phyloP scores from a whole-genome alignment of 495 filamentous ascomycete species.

The Neurospora pannonica region DNA sequence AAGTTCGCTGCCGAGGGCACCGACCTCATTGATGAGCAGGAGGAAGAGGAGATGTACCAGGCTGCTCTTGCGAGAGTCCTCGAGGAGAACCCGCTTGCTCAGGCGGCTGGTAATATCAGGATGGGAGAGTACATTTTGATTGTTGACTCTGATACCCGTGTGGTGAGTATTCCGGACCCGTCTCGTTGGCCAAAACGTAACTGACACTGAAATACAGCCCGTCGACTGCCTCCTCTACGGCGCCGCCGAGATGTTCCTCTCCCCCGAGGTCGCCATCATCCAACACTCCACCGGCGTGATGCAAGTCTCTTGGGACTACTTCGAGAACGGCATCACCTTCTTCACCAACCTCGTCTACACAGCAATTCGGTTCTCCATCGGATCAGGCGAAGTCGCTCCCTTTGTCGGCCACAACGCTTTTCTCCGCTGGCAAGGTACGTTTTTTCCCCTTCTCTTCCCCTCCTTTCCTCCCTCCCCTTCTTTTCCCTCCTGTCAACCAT shows the following conservation, averaged over 20 bases:
- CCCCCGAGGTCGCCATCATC: conserved; percentile 54
- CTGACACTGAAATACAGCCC: conserved; percentile 14
- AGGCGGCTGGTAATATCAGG: conserved; percentile 65
- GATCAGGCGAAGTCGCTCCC: conserved; percentile 67
- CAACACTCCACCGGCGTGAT: conserved; percentile 34
- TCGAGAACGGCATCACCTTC: conserved; percentile 64
- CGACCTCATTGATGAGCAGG: conserved; percentile 49
- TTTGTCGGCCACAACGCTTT: conserved; percentile 67
- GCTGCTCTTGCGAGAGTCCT: conserved; percentile 52
- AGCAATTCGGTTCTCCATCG: conserved; percentile 60
- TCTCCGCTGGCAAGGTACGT: conserved; percentile 47
- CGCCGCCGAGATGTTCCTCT: conserved; percentile 63
- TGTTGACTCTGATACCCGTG: conserved; percentile 65
- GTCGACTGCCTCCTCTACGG: conserved; percentile 61
- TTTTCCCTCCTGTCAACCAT: neutral
- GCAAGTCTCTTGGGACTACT: conserved; percentile 64
- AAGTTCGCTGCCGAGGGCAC: conserved; percentile 29
- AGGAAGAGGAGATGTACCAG: conserved; percentile 58
- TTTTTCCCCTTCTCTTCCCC: neutral
- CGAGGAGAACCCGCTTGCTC: conserved; percentile 51
- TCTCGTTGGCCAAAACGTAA: neutral
- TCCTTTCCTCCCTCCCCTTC: neutral
- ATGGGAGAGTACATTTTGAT: conserved; percentile 66
- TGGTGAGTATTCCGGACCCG: too few relatives aligned
- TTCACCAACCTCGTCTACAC: conserved; percentile 72